phyloP scores from a whole-genome alignment of 148 eudicot species.

The Beta vulgaris region DNA sequence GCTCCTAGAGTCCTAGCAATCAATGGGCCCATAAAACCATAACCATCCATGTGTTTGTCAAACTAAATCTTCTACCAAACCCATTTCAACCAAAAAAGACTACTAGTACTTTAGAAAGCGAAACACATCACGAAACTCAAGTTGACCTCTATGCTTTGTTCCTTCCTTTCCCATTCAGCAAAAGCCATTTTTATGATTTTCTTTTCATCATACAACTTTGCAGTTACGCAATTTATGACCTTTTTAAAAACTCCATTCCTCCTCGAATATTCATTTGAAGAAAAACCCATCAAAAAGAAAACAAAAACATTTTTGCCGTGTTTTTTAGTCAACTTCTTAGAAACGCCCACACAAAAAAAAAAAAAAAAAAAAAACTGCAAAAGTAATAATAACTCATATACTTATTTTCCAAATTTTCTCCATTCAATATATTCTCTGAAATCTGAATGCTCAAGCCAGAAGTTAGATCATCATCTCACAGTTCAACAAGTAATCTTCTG shows the following conservation, averaged over 20 bases:
- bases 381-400: neutral
- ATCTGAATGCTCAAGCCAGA: neutral
- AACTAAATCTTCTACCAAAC: too few species aligned
- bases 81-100: too few species aligned
- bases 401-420: neutral
- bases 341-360: neutral
- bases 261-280: neutral
- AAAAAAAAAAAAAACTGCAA: neutral
- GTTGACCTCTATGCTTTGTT: too few species aligned
- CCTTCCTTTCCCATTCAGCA: neutral
- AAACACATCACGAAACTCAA: too few species aligned
- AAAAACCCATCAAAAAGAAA: neutral
- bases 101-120: too few species aligned
- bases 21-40: too few species aligned
- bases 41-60: too few species aligned
- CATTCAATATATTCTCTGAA: neutral
- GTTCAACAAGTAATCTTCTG: neutral
- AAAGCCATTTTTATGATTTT: neutral
- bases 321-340: constrained; percentile 11
- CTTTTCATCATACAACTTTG: neutral
- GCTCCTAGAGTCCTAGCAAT: too few species aligned
- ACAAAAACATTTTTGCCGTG: neutral
- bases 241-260: neutral
- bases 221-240: neutral
- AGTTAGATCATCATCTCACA: neutral